Base-by-base conservation (phyloP, 306 rosid genomes). In the Lathyrus oleraceus region DNA sequence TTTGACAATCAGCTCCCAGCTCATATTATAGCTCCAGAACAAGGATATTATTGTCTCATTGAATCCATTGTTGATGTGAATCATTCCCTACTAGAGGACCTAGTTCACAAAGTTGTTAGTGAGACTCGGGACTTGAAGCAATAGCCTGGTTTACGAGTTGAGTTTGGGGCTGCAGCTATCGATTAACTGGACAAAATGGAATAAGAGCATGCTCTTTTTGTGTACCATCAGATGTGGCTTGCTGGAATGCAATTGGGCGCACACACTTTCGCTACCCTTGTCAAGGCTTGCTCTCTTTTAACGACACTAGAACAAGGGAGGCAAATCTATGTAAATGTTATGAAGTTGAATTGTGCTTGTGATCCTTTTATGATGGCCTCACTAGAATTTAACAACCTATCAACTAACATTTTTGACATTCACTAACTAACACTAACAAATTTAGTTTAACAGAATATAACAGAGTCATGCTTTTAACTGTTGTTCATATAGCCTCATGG, bases 1-100 rank as follows among this genome's bases (percentile, higher is more conserved):
- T 92, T 92, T 67, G 96, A 90, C 76, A 88, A 92, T 77, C 98
- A 92, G 83, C 96, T 92, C 77, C 98, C 96, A 61, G 93, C 96
- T 73, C 98, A 92, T 83, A 74, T 92, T 76, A 92, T 92, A 78
- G 96, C 98, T 75, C 98, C 98, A 9, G 96, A 92, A 70, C 98
- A 92, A 83, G 98, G 98, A 76, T 92, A 92, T 49, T 96, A 91
- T 20, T 87, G 95, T 56, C 96, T 89, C 20, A 88, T 92, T 65
- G 96, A 92, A 69, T 89, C 96, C 66, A 79, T 89, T 65, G 98
- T 92, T 81, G 95, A 92, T 81, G 96, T 96, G 73, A 95, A 89
- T 68, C 98, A 92, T 76, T 27, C 84, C 54, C 42, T 90, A 77
- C 77, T 90, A 78, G 90, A 92, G 82, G 96, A 90, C 78, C 80